These are phyloP conservation scores for Cajanus cajan DNA, from an alignment of 306 rosid species.

Conservation along the genomic window DNA sequence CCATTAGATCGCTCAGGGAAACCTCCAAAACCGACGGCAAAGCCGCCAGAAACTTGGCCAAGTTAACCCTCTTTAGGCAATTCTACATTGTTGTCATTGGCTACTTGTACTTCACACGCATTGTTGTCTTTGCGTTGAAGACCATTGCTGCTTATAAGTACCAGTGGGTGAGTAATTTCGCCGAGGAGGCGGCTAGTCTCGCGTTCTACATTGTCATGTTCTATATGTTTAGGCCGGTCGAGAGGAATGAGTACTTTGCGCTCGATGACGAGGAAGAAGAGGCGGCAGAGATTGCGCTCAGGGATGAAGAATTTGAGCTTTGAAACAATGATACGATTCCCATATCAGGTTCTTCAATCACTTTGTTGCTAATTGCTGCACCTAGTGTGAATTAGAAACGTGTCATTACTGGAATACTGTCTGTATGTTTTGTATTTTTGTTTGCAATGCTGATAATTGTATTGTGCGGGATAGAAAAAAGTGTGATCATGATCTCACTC, in stretches of 20 bases:
- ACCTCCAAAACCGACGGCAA: conserved; percentile 93
- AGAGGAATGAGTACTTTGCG: conserved; percentile 64
- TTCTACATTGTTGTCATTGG: conserved; percentile 85
- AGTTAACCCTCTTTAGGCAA: conserved; percentile 79
- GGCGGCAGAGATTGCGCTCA: conserved; percentile 81
- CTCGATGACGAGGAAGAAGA: conserved; percentile 91
- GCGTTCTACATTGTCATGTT: conserved; percentile 68
- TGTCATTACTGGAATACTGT: conserved; percentile 29
- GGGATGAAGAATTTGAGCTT: conserved; percentile 79
- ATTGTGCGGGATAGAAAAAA: conserved; percentile 20
- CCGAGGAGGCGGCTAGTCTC: conserved; percentile 80
- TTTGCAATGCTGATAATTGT: conserved; percentile 30
- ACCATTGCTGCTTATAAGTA: conserved; percentile 86
- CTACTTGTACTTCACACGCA: conserved; percentile 75
- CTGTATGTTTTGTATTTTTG: conserved; percentile 22
- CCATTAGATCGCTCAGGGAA: conserved; percentile 75
- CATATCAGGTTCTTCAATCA: conserved; percentile 21
- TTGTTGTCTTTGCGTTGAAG: conserved; percentile 75
- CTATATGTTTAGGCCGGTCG: conserved; percentile 89
- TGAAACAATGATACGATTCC: conserved; percentile 32
- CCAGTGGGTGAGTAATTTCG: conserved; percentile 84
- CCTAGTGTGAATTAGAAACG: conserved; percentile 15
- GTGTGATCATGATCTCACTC: conserved; percentile 5
- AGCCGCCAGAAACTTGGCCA: conserved; percentile 78
- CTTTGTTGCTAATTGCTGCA: conserved; percentile 2